A percentile compares a stretch with the other conserved stretches of the same genome.
Evolutionary conservation across 306 rosid species (phyloP).

Genomic region (Vigna reflexopilosa): DNA sequence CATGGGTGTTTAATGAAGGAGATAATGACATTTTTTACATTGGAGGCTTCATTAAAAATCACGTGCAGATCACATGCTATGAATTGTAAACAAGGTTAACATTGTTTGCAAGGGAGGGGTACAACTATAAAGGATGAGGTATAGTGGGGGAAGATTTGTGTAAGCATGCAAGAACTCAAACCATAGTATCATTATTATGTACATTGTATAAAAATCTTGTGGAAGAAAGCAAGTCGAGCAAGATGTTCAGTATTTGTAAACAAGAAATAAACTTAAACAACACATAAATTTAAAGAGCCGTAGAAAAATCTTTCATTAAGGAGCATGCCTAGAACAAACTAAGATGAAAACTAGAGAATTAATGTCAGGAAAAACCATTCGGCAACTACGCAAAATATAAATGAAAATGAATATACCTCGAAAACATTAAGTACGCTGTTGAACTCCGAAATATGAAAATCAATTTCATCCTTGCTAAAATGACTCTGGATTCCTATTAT

Average conservation of each 20-base stretch:
- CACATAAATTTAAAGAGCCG: conserved; percentile 16
- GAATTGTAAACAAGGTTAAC: too few relatives aligned
- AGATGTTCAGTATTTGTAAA: conserved; percentile 4
- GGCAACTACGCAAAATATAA: conserved; percentile 7
- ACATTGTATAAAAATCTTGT: conserved; percentile 8
- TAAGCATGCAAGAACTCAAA: not conserved
- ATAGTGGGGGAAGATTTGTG: conserved; percentile 4
- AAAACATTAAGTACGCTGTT: conserved; percentile 69
- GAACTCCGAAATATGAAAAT: conserved; percentile 78
- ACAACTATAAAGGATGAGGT: not conserved
- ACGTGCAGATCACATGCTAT: too few relatives aligned
- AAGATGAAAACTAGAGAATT: not conserved
- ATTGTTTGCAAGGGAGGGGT: too few relatives aligned
- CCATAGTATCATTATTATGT: not conserved
- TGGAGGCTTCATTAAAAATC: too few relatives aligned
- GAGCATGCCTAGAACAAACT: conserved; percentile 10
- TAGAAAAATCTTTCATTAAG: not conserved
- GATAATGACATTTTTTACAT: too few relatives aligned
- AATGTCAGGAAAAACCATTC: conserved; percentile 6
- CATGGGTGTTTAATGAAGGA: too few relatives aligned
- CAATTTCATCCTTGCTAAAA: conserved; percentile 61
- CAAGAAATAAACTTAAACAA: conserved; percentile 1
- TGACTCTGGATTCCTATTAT: conserved; percentile 79
- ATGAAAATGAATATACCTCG: conserved; percentile 59
- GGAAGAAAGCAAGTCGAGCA: not conserved